Evolutionary conservation across 2,329 filamentous ascomycete species (phyloP), one percentile per base, ranked within the genome.

Genomic region (Pyricularia grisea): DNA sequence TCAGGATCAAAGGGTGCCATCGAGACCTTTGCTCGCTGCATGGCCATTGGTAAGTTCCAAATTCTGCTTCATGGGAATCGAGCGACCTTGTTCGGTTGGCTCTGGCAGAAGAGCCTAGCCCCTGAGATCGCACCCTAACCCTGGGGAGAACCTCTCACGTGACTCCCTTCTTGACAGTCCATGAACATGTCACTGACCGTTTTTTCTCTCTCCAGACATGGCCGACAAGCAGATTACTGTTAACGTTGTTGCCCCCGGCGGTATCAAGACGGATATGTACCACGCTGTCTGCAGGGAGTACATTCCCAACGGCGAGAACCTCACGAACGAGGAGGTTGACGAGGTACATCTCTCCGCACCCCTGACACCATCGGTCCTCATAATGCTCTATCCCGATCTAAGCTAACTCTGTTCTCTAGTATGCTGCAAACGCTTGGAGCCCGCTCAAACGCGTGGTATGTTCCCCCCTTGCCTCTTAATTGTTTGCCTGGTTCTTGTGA

Each of bases 211-310:
- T 14, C 69, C 70, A 70, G 78, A 79, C 71, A 76, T 73, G 70
- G 78, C 77, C 17, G 72, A 76, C 68, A 78, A 78, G 73, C 76
- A 77, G 70, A 79, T 79, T 68, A 79, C 77, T 0, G 76, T 78
- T 68, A 79, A 79, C 66, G 76, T 75, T 9, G 74, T 79, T 4
- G 77, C 77, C 0, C 77, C 77, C 0, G 78, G 78, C 7, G 78
- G 77, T 12, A 78, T 75, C 60, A 75, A 76, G 68, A 78, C 75
- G 67, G 77, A 77, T 14, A 30, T 79, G 78, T 78, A 76, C 71
- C 74, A 77, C 69, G 75, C 72, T 7, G 77, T 77, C 12, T 76
- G 76, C 67, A 71, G 76, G 69, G 75, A 81, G 68, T 81, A 81
- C 74, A 79, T 81, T 42, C 79, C 79, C 63, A 75, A 75, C 69